These are phyloP conservation scores for Thermothielavioides terrestris DNA, from an alignment of 495 filamentous ascomycete species.

Conservation along the genomic window DNA sequence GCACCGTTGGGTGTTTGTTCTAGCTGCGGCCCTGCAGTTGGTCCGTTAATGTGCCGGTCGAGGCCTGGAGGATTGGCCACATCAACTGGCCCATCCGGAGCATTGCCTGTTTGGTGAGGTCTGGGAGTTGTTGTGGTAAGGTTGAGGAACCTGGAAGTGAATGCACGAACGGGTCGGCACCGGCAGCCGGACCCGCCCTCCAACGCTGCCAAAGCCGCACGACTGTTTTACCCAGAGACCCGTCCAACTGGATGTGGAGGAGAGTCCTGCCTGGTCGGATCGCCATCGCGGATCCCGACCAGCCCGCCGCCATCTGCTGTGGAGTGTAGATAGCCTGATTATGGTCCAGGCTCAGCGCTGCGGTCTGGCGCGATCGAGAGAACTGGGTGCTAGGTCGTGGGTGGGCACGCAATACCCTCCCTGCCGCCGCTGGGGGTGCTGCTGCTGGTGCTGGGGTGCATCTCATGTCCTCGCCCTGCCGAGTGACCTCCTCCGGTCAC, in stretches of 20 bases:
- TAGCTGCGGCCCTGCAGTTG: conserved; percentile 1
- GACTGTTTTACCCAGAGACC: conserved; percentile 19
- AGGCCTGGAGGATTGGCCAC: neutral
- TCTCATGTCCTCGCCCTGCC: neutral
- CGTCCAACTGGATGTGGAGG: conserved; percentile 6
- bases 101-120: no score
- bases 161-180: conserved; percentile 14
- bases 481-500: neutral
- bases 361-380: neutral
- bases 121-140: no score
- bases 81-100: conserved; percentile 2
- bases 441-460: conserved; percentile 2
- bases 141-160: no score
- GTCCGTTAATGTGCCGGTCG: neutral
- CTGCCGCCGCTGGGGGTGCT: no score
- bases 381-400: no score
- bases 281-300: conserved; percentile 11
- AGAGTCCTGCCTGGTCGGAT: conserved; percentile 10
- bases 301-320: conserved; percentile 6
- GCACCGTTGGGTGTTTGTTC: neutral
- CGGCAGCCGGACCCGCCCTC: conserved; percentile 4
- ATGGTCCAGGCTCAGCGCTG: no score
- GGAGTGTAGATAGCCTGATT: no score
- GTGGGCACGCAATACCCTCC: no score
- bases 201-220: conserved; percentile 9